phyloP scores from a whole-genome alignment of 2,329 filamentous ascomycete species.

The Trichoderma koningiopsis region DNA sequence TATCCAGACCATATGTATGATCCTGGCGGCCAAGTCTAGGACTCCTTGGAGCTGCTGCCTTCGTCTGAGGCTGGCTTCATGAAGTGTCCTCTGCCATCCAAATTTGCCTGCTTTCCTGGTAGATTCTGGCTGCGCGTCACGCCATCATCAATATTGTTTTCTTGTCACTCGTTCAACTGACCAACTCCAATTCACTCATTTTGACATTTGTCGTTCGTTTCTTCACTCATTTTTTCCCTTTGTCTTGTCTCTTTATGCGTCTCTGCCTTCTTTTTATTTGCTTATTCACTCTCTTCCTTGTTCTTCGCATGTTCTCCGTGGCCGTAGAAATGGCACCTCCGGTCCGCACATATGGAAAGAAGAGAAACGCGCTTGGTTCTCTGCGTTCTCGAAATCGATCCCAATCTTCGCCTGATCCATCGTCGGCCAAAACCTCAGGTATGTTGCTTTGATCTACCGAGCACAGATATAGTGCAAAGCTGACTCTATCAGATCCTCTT shows the following conservation, averaged over 20 bases:
- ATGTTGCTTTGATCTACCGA: neutral
- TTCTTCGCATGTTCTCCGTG: slow-evolving; percentile 13
- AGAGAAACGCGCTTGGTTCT: slow-evolving; percentile 35
- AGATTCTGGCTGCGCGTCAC: slow-evolving; percentile 4
- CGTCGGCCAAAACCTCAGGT: slow-evolving; percentile 31
- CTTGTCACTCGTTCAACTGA: slow-evolving; percentile 22
- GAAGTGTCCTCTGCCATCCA: neutral
- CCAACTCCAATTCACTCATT: slow-evolving; percentile 19
- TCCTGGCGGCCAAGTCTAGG: slow-evolving; percentile 22
- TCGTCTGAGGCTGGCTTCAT: neutral
- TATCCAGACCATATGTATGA: slow-evolving; percentile 22
- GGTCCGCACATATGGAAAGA: slow-evolving; percentile 37
- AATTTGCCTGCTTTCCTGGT: neutral
- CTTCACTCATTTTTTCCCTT: slow-evolving; percentile 19
- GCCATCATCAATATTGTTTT: neutral
- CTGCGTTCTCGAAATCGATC: slow-evolving; percentile 35
- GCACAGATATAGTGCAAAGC: neutral
- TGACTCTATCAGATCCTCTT: slow-evolving; percentile 20
- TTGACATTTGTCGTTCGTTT: slow-evolving; percentile 21
- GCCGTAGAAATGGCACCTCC: slow-evolving; percentile 33
- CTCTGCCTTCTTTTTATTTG: neutral
- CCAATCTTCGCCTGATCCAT: slow-evolving; percentile 28
- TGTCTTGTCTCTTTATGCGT: slow-evolving; percentile 13
- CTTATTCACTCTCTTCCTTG: slow-evolving; percentile 15
- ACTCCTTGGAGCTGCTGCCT: slow-evolving; percentile 13